Evolutionary conservation across 495 filamentous ascomycete species (phyloP), one percentile per base, ranked within the genome.

Genomic region (Trypethelium eluteriae): DNA sequence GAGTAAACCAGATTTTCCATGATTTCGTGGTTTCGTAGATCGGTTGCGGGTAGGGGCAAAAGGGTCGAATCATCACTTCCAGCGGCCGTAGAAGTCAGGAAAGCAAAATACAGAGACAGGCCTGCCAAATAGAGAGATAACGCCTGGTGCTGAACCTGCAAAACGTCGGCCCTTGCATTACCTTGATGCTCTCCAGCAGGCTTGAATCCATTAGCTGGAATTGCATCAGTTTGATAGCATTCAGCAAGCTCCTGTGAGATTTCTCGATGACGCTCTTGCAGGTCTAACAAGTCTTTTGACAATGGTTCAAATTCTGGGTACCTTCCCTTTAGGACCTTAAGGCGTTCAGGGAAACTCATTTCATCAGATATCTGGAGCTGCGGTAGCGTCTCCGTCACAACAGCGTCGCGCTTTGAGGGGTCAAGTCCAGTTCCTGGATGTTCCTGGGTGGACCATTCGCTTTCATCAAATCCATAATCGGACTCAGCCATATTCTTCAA

Each of bases 281-380:
- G 78, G 34, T 84, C 80, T 64, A 87, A 73, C 69, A 93, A 90
- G 71, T 96, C 92, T 68, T 90, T 86, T 38, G 89, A 85, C 39
- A 98, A 77, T 39, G 87, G 88, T 66, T 93, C 88, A 71, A 97
- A 96, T 73, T 98, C 94, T 3, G 94, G 94, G 74, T 98, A 96
- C 74, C 89, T 81, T 6, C 85, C 81, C 67, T 87, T 86, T 62
- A 98, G 73, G 14, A 97, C 81, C 73, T 86, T 88, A 69, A 89
- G 76, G 69, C 88, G 83, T 72, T 97, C 93, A 49, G 89, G 86
- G 3, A 82, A 75, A 12, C 79, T 78, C 89, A 95, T 93, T 49
- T 89, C 86, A 3, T 89, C 85, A 10, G 89, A 88, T 66, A 98
- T 84, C 71, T 90, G 87, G 34, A 90, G 72, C 67, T 95, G 89